Evolutionary conservation across 768 basidiomycete species (phyloP).

Genomic region (Russula lepida): DNA sequence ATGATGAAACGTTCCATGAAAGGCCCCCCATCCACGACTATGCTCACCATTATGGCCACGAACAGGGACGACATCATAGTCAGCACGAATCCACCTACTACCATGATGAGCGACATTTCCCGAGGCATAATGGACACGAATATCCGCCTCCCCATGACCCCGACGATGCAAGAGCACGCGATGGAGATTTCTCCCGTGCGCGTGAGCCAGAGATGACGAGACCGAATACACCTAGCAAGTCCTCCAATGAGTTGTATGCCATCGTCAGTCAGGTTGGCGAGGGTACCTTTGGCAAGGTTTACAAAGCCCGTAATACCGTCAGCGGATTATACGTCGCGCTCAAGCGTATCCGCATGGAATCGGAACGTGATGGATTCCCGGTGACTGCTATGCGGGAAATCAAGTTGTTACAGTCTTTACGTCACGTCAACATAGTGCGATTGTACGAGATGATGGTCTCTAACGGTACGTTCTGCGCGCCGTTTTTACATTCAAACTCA

Average conservation of each 20-base stretch:
- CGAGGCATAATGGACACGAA: slow-evolving; percentile 16
- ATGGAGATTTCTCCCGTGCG: slow-evolving; percentile 8
- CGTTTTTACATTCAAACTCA: slow-evolving; percentile 9
- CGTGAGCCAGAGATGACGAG: slow-evolving; percentile 11
- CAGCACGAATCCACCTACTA: slow-evolving; percentile 6
- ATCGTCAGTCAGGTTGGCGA: slow-evolving; percentile 94
- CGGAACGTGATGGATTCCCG: slow-evolving; percentile 95
- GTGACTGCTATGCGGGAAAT: slow-evolving; percentile 99
- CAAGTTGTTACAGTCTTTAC: slow-evolving; percentile 86
- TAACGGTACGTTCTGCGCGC: slow-evolving; percentile 52
- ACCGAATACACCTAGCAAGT: slow-evolving; percentile 17
- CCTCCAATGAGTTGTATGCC: slow-evolving; percentile 58
- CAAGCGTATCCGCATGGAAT: slow-evolving; percentile 96
- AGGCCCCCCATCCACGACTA: slow-evolving; percentile 9
- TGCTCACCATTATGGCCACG: slow-evolving; percentile 10
- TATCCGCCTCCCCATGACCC: slow-evolving; percentile 12
- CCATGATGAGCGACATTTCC: slow-evolving; percentile 11
- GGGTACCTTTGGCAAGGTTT: slow-evolving; percentile 97
- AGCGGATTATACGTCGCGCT: slow-evolving; percentile 78
- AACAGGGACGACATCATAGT: slow-evolving; percentile 12
- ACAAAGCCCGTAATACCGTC: slow-evolving; percentile 83
- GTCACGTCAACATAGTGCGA: slow-evolving; percentile 82
- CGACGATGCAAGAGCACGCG: neutral
- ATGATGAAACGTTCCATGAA: neutral
- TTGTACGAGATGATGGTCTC: slow-evolving; percentile 99